Base-by-base conservation (phyloP, 129 eudicot species). In the Flaveria sonorensis region DNA sequence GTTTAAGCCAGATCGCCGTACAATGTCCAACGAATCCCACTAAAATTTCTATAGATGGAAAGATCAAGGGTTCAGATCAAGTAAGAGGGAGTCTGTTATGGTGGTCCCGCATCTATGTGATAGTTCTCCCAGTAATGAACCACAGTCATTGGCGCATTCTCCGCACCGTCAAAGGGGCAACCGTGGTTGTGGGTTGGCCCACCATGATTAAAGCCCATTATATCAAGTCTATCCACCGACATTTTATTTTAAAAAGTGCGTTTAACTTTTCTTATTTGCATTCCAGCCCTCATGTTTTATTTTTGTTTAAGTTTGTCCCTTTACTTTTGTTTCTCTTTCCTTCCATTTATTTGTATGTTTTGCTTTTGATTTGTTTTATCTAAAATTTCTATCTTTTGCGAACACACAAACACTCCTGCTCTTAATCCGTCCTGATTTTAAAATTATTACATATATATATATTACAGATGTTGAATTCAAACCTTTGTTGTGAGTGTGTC, bases 101-200 rank as follows among this genome's bases (percentile, higher is more conserved):
- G 39, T 72, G 19, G 77, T 72, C 77, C n/a, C 50, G 10, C 36
- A 20, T 40, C 3, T 2, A 73, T 13, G 19, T 12, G 14, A 73
- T 71, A 28, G 50, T 55, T 28, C 60, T 72, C 50, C 39, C 55
- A 47, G 56, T 20, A 12, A 50, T 46, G 7, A 51, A 45, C 66
- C 80, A n/a, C 56, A n/a, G 72, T 67, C 36, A 77, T 68, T 43
- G 70, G 81, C 81, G 81, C 61, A 68, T 9, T 77, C 70, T 55
- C 21, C 57, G 69, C 75, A 56, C 72, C 73, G 65, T 51, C 73
- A 50, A 50, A 9, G 46, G 63, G 36, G 63, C 69, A 53, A 64
- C 32, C 43, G 51, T 2, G 74, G 57, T 75, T 52, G 59, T 68
- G 56, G 45, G 23, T 3, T 77, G 81, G 76, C 76, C 81, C 81